phyloP scores from a whole-genome alignment of 495 filamentous ascomycete genomes.

The Aspergillus panamensis region DNA sequence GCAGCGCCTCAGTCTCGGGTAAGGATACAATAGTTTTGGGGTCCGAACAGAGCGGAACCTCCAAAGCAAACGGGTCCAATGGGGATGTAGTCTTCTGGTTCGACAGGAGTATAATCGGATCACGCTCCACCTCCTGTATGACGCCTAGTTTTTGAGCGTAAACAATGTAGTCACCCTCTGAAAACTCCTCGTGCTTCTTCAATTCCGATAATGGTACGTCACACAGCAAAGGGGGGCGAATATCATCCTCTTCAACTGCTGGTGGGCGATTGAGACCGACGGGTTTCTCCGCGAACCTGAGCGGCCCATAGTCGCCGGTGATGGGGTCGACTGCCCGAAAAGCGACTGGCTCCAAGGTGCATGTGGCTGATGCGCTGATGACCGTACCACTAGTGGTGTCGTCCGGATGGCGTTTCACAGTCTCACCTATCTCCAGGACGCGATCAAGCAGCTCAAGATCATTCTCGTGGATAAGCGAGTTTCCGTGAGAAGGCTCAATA shows the following conservation, averaged over 20 bases:
- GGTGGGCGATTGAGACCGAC: not conserved
- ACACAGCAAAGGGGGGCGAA: slow-evolving; percentile 8
- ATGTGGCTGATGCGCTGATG: slow-evolving; percentile 32
- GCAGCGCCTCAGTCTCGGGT: slow-evolving; percentile 1
- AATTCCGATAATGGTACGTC: slow-evolving; percentile 21
- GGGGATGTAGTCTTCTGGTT: slow-evolving; percentile 17
- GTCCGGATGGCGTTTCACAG: slow-evolving; percentile 40
- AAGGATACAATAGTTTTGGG: slow-evolving; percentile 10
- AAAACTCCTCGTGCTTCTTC: slow-evolving; percentile 15
- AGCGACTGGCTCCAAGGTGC: slow-evolving; percentile 34
- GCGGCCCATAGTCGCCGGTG: slow-evolving; percentile 23
- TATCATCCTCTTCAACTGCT: not conserved
- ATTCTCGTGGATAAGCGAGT: slow-evolving; percentile 39
- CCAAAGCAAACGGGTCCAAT: slow-evolving; percentile 13
- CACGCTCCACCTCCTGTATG: slow-evolving; percentile 20
- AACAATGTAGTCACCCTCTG: slow-evolving; percentile 23
- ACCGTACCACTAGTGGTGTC: slow-evolving; percentile 42
- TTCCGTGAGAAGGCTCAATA: slow-evolving; percentile 20
- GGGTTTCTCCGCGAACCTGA: slow-evolving; percentile 22
- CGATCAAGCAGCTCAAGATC: slow-evolving; percentile 44
- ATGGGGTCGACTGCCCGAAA: slow-evolving; percentile 18
- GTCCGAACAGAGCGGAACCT: slow-evolving; percentile 15
- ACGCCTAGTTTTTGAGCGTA: slow-evolving; percentile 25
- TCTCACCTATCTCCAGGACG: slow-evolving; percentile 36
- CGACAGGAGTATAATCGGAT: slow-evolving; percentile 21